These are phyloP conservation scores for Mucuna pruriens DNA, from an alignment of 306 rosid species.

Conservation along the genomic window DNA sequence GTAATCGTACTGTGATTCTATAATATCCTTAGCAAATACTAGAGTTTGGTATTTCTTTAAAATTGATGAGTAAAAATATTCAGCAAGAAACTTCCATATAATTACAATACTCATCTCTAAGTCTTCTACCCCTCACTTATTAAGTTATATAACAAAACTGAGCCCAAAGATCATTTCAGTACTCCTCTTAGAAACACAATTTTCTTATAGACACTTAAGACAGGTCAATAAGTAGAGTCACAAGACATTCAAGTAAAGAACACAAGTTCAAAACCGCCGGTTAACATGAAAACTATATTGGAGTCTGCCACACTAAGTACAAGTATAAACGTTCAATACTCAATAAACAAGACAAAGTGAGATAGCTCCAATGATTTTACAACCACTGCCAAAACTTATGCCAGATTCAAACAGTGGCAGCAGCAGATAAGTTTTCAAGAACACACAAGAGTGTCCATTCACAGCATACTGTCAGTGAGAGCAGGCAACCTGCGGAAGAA, in stretches of 20 bases:
- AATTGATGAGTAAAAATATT: background rate
- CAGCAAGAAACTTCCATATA: background rate
- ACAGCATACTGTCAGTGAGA: slow-evolving; percentile 85
- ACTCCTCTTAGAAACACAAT: background rate
- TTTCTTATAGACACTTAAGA: background rate
- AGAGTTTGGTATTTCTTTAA: background rate
- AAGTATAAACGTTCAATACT: slow-evolving; percentile 21
- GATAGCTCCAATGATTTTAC: slow-evolving; percentile 36
- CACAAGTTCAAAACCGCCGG: background rate
- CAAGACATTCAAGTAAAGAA: background rate
- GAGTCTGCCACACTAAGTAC: background rate
- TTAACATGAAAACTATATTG: slow-evolving; percentile 9
- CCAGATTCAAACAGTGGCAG: slow-evolving; percentile 22
- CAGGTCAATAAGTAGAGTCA: background rate
- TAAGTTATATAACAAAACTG: background rate
- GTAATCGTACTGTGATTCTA: background rate
- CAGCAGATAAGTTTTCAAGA: background rate
- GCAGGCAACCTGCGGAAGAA: slow-evolving; percentile 93
- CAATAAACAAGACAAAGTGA: slow-evolving; percentile 32
- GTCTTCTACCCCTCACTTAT: background rate
- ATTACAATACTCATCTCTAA: background rate
- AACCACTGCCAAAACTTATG: slow-evolving; percentile 40
- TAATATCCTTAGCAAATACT: background rate
- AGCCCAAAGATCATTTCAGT: background rate
- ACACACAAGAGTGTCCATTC: slow-evolving; percentile 28